Evolutionary conservation across 1,139 yeast genomes (phyloP).

Genomic region (Williopsis jadinii): DNA sequence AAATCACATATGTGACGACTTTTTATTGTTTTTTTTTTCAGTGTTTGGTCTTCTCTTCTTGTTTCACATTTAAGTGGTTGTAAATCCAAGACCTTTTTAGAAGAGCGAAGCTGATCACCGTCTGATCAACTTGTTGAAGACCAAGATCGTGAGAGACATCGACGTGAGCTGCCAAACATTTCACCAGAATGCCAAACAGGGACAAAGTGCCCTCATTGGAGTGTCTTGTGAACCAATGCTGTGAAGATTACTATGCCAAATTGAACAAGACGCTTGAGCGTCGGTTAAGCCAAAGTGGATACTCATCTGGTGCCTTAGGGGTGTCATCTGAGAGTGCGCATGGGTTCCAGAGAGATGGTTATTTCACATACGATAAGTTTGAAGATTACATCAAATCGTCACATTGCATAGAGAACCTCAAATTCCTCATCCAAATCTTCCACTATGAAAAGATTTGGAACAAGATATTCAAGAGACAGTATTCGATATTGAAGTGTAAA

Average conservation of each 20-base stretch:
- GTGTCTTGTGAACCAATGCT: conserved; percentile 21
- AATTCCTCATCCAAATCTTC: conserved; percentile 39
- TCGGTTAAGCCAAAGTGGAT: no score
- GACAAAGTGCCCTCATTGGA: conserved; percentile 17
- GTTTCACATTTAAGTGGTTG: no score
- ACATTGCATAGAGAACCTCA: conserved; percentile 41
- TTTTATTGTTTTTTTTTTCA: no score
- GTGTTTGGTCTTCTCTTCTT: no score
- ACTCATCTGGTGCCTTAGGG: no score
- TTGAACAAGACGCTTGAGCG: background rate
- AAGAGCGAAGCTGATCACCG: no score
- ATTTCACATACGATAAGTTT: conserved; percentile 14
- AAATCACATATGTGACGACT: no score
- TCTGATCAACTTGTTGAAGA: no score
- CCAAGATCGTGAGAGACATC: no score
- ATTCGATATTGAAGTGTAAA: conserved; percentile 25
- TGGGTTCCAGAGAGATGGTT: conserved; percentile 1
- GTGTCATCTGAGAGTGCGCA: background rate
- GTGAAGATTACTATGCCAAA: conserved; percentile 17
- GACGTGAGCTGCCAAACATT: no score
- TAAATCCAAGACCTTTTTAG: no score
- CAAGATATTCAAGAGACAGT: conserved; percentile 23
- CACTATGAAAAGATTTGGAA: conserved; percentile 35
- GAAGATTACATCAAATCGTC: conserved; percentile 20
- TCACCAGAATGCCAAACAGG: background rate